Evolutionary conservation across 441 rosid genomes (phyloP).

Genomic region (Pelargonium australe): DNA sequence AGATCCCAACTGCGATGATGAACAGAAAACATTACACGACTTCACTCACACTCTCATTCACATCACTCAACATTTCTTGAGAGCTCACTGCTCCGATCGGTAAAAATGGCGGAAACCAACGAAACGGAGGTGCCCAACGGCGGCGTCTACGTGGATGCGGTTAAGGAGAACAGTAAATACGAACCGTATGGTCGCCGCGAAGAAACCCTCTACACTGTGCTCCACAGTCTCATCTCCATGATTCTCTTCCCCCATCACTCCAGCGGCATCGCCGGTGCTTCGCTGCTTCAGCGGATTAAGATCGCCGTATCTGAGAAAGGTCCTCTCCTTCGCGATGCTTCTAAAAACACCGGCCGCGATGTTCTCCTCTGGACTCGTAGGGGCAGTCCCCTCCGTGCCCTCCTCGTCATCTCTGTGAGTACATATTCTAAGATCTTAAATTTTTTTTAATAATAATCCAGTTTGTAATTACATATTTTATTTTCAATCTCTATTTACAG

Average conservation of each 20-base stretch:
- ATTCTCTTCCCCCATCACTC: constrained; percentile 41
- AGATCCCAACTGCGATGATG: background rate
- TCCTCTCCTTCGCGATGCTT: constrained; percentile 50
- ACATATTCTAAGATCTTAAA: background rate
- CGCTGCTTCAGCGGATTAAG: constrained; percentile 45
- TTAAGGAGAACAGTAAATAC: background rate
- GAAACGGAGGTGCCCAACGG: constrained; percentile 31
- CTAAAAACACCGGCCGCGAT: constrained; percentile 36
- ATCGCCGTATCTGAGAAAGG: constrained; percentile 40
- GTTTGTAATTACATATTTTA: no score
- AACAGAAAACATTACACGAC: background rate
- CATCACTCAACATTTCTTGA: no score
- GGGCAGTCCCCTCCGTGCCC: constrained; percentile 74
- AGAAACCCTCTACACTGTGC: constrained; percentile 37
- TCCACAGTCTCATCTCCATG: constrained; percentile 38
- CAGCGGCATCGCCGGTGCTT: constrained; percentile 26
- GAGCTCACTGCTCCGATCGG: background rate
- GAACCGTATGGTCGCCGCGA: constrained; percentile 6
- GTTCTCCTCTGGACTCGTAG: constrained; percentile 65
- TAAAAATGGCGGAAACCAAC: constrained; percentile 28
- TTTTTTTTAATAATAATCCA: background rate
- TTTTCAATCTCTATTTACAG: no score
- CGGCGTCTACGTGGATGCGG: constrained; percentile 19
- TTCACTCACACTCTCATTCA: no score
- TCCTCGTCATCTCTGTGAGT: constrained; percentile 74